Evolutionary conservation across 1,284 basidiomycete species (phyloP), one percentile per base, ranked within the genome.

Genomic region (Amylostereum areolatum): DNA sequence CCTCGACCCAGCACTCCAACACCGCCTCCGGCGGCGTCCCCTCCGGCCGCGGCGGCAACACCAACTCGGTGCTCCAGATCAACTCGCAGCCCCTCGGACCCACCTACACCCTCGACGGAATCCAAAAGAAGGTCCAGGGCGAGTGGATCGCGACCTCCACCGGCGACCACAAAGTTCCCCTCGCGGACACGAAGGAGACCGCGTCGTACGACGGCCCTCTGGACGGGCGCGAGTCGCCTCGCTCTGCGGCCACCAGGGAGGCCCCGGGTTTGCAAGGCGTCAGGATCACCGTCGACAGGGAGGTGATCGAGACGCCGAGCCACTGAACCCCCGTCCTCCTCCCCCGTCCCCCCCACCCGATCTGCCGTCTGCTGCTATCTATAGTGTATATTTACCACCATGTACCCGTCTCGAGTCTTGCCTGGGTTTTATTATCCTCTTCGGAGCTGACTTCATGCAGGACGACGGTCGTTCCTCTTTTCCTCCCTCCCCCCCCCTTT

Each of bases 271-370:
- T 30, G 30, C 39, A 42, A 36, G 78, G 78, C 18, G 77, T 82
- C 33, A 79, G 78, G 57, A 67, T 82, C 52, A 81, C 78, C 0
- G 72, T 82, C 46, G 72, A 81, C 56, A 64, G 72, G 28, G 73
- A 81, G 57, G 67, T 81, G 29, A 35, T 36, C 24, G 18, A 27
- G n/a, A 25, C 18, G 18, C 18, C 18, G 18, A 18, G 18, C 18
- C 18, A 18, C 18, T 18, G 1, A 18, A 18, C 18, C 18, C 18
- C 18, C 18, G 18, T 18, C 18, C 18, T 18, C 18, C 18, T 18
- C 18, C 18, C 18, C 18, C 1, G n/a, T 18, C 18, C 18, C 18
- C 18, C 18, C 18, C 18, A 18, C 18, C 18, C 18, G 18, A 18
- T 18, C 18, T 18, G 18, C 18, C 18, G 18, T 18, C 18, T 18